phyloP scores from a whole-genome alignment of 768 basidiomycete species.

The Boletus sensibilis region DNA sequence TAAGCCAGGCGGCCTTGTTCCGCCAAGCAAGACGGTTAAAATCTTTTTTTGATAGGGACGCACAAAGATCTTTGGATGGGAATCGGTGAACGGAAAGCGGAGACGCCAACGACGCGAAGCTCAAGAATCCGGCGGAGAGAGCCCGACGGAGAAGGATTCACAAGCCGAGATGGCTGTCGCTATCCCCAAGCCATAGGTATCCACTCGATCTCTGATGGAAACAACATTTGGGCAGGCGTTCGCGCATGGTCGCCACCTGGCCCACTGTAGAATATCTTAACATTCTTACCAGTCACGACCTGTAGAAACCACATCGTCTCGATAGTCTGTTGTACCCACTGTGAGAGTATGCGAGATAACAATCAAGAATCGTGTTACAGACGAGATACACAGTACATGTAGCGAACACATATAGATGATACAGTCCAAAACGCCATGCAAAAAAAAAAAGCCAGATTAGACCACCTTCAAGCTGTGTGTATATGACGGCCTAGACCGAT shows the following conservation, averaged over 20 bases:
- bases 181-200: not conserved
- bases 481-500: constrained; percentile 7
- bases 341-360: not conserved
- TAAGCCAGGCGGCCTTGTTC: constrained; percentile 15
- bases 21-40: not conserved
- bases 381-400: constrained; percentile 1
- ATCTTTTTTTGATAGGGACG: constrained; percentile 49
- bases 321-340: too few species aligned
- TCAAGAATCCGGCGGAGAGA: not conserved
- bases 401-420: not conserved
- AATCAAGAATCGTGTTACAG: not conserved
- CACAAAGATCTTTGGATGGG: constrained; percentile 55
- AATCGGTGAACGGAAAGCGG: constrained; percentile 48
- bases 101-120: constrained; percentile 31
- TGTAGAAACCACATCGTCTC: not conserved
- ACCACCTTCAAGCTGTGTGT: not conserved
- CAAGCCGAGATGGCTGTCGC: not conserved
- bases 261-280: not conserved
- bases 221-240: not conserved
- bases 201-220: not conserved
- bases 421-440: not conserved
- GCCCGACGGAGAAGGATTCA: not conserved
- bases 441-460: not conserved
- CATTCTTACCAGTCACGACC: not conserved
- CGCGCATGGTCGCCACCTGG: not conserved